Evolutionary conservation across 352 stramenopile species (phyloP), one percentile per base, ranked within the genome.

Genomic region (Stephanocyclus meneghinianus): DNA sequence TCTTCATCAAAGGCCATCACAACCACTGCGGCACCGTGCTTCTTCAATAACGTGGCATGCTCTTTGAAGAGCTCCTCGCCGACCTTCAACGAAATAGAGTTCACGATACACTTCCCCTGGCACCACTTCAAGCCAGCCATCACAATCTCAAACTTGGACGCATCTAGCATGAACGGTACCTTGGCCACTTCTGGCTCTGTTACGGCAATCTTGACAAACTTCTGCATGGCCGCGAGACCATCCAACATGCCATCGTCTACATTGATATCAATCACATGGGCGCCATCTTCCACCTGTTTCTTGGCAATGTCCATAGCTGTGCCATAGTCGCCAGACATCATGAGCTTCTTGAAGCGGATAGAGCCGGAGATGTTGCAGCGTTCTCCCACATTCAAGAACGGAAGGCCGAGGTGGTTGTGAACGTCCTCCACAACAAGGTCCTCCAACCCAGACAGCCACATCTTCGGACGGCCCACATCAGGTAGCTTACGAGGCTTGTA

Each of bases 1-100:
- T 98, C 82, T 83, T 99, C 96, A 78, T 99, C 96, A 77, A 99
- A 99, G 8, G 96, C 96, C 96, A 99, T 99, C 53, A 98, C 95
- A 15, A 98, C 96, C 1, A 98, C 94, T 13, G 96, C 96, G 42
- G 95, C 95, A 59, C 96, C 96, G 78, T 98, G 95, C 67, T 96
- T 96, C 80, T 97, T 97, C 37, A 98, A 87, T 71, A 98, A 91
- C 16, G 92, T 96, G 0, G 96, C 96, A 11, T 99, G 96, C 57
- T 97, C 88, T 66, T 93, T 96, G 87, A 99, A 99, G 30, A 97
- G 81, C 56, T 97, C 95, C 81, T 98, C 96, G 30, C 96, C 96
- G 57, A 98, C 96, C 87, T 99, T 98, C 73, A 98, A 93, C 10
- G 94, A 98, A 66, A 99, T 99, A 69, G 93, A 97, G 87, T 99